Conservation (phyloP, 78 protist species). For the slime mould (Dictyostelium discoideum) region dicty_2.7 NC_007089.4:3435001-3435500, state of each 20-base stretch:
- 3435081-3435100: constrained; percentile 71
- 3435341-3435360: constrained; percentile 88
- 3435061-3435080: constrained; percentile 83
- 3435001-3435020: constrained; percentile 88
- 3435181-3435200: constrained; percentile 36
- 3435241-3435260: neutral
- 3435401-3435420: constrained; percentile 88
- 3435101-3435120: constrained; percentile 87
- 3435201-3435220: constrained; percentile 5
- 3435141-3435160: neutral
- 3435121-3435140: neutral
- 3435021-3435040: constrained; percentile 84
- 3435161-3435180: neutral
- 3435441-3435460: constrained; percentile 48
- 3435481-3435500: constrained; percentile 10
- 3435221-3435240: neutral
- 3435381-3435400: constrained; percentile 87
- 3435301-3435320: constrained; percentile 64
- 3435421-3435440: constrained; percentile 35
- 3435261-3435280: neutral
- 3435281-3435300: constrained; percentile 20
- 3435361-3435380: constrained; percentile 92
- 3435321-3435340: constrained; percentile 83
- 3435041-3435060: constrained; percentile 85
- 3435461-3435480: constrained; percentile 50